These are phyloP conservation scores for Geotrichum klebahnii DNA, from an alignment of 1,139 yeast species.

Conservation along the genomic window DNA sequence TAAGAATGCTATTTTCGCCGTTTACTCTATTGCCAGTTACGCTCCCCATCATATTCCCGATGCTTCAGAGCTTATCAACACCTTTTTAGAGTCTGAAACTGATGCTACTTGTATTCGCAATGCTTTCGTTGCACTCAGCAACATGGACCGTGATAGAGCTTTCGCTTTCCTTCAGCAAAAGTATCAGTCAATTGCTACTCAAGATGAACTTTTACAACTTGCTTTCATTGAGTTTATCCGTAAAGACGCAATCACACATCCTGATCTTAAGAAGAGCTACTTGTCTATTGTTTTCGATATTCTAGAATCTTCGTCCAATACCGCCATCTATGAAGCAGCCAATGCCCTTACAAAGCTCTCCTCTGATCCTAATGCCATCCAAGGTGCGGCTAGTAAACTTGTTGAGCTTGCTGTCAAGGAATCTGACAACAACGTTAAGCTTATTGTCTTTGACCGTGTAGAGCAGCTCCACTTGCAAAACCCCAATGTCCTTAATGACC, in stretches of 20 bases:
- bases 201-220: conserved; percentile 82
- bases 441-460: conserved; percentile 85
- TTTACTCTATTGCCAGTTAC: conserved; percentile 66
- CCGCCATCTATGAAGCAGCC: conserved; percentile 90
- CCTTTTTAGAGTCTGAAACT: conserved; percentile 72
- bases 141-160: conserved; percentile 80
- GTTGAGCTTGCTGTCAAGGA: conserved; percentile 87
- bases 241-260: conserved; percentile 63
- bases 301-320: conserved; percentile 64
- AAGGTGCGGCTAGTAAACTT: conserved; percentile 77
- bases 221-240: conserved; percentile 89
- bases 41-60: conserved; percentile 91
- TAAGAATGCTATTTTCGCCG: conserved; percentile 92
- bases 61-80: conserved; percentile 77
- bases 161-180: conserved; percentile 75
- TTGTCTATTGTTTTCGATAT: conserved; percentile 68
- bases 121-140: conserved; percentile 85
- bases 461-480: conserved; percentile 66
- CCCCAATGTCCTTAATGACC: conserved; percentile 82
- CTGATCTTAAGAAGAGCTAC: conserved; percentile 67
- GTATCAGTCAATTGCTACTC: conserved; percentile 55
- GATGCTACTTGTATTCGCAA: conserved; percentile 95
- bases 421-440: conserved; percentile 87
- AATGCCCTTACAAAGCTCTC: conserved; percentile 75
- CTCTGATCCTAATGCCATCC: conserved; percentile 60